Percentiles rank a stretch among this genome's conserved stretches.
Conservation (phyloP, 306 rosid species). For the Cicer cuneatum region DNA sequence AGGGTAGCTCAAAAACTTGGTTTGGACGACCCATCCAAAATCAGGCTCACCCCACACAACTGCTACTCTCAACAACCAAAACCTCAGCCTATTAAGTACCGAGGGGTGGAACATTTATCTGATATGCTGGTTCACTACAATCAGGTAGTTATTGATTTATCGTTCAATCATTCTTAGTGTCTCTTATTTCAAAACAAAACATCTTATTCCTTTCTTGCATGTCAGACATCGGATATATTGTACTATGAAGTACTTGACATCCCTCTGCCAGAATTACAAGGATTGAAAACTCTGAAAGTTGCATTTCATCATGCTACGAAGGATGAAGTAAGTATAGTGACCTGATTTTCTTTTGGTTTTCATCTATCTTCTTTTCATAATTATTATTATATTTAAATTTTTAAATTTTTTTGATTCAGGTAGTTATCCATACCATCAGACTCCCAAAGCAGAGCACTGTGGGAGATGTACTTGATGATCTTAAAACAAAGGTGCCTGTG, state of each 20-base stretch:
- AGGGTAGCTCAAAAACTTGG: constrained; percentile 83
- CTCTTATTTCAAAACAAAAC: constrained; percentile 28
- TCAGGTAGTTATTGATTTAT: constrained; percentile 65
- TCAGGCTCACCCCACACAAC: constrained; percentile 88
- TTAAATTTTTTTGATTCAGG: constrained; percentile 52
- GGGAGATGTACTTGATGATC: constrained; percentile 85
- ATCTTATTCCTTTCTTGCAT: constrained; percentile 37
- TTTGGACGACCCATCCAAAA: constrained; percentile 79
- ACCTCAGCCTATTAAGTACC: constrained; percentile 86
- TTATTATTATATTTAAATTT: neutral
- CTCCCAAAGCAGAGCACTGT: constrained; percentile 91
- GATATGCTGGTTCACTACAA: constrained; percentile 93
- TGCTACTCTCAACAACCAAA: constrained; percentile 95
- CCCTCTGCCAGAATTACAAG: constrained; percentile 94
- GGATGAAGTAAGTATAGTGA: constrained; percentile 74
- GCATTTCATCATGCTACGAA: constrained; percentile 86
- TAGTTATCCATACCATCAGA: constrained; percentile 79
- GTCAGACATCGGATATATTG: constrained; percentile 83
- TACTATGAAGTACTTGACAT: constrained; percentile 92
- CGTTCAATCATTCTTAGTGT: constrained; percentile 19
- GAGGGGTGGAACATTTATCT: constrained; percentile 82
- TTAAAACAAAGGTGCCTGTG: constrained; percentile 73
- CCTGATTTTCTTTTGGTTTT: constrained; percentile 34
- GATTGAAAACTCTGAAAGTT: constrained; percentile 85
- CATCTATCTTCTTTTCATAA: neutral